These are phyloP conservation scores for Cryptococcus depauperatus DNA, from an alignment of 1,284 basidiomycete species.

Conservation along the genomic window DNA sequence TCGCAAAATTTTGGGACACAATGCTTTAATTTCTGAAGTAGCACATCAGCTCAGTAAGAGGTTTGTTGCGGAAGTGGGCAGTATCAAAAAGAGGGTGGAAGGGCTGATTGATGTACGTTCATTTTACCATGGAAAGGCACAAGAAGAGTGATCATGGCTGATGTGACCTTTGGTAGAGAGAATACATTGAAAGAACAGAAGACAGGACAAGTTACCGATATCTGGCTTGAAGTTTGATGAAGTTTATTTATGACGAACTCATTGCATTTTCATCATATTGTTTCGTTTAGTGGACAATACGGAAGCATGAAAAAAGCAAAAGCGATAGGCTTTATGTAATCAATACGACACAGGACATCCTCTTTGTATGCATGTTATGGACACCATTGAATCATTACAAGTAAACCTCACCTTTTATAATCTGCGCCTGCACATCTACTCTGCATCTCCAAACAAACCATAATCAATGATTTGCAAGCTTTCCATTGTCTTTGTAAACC, in stretches of 20 bases:
- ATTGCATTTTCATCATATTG: slow-evolving; percentile 4
- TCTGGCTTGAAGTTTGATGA: slow-evolving; percentile 24
- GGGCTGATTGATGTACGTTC: slow-evolving; percentile 74
- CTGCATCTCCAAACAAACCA: slow-evolving; percentile 54
- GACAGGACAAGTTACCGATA: slow-evolving; percentile 42
- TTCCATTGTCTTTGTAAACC: slow-evolving; percentile 55
- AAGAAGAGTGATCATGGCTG: slow-evolving; percentile 3
- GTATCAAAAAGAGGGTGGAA: slow-evolving; percentile 93
- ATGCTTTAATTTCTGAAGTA: slow-evolving; percentile 84
- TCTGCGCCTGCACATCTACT: slow-evolving; percentile 5
- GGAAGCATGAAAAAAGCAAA: too few species aligned
- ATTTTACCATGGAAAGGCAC: not conserved
- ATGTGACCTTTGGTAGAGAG: slow-evolving; percentile 26
- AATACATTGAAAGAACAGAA: slow-evolving; percentile 40
- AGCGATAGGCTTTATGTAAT: too few species aligned
- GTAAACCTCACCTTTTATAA: not conserved
- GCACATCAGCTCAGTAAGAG: slow-evolving; percentile 73
- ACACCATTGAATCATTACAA: not conserved
- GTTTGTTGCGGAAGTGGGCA: slow-evolving; percentile 75
- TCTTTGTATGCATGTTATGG: not conserved
- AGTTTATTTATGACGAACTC: too few species aligned
- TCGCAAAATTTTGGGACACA: slow-evolving; percentile 79
- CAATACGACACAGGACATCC: too few species aligned
- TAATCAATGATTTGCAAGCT: slow-evolving; percentile 65
- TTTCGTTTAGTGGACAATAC: too few species aligned